phyloP scores from a whole-genome alignment of 2,329 filamentous ascomycete genomes.

The Dactylellina sp. region DNA sequence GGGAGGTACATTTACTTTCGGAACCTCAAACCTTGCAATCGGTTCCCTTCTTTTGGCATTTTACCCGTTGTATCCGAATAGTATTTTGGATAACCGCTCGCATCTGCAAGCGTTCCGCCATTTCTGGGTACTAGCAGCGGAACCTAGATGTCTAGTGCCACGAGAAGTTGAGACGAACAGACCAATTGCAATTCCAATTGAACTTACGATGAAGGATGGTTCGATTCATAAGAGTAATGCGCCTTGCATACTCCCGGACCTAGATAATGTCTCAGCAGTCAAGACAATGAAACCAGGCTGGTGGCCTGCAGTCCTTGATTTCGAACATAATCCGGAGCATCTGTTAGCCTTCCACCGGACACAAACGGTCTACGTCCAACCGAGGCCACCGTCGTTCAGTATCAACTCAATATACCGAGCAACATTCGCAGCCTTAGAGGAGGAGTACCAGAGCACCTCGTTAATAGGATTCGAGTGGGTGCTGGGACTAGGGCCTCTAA shows the following conservation, averaged over 20 bases:
- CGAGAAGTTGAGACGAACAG: slow-evolving; percentile 87
- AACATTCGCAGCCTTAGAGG: slow-evolving; percentile 79
- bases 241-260: slow-evolving; percentile 73
- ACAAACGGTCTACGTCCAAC: slow-evolving; percentile 79
- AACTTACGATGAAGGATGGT: slow-evolving; percentile 72
- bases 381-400: slow-evolving; percentile 75
- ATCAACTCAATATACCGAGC: slow-evolving; percentile 76
- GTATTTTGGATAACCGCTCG: slow-evolving; percentile 90
- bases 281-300: slow-evolving; percentile 75
- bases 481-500: slow-evolving; percentile 72
- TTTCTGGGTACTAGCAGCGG: slow-evolving; percentile 94
- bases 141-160: slow-evolving; percentile 86
- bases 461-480: slow-evolving; percentile 76
- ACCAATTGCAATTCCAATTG: slow-evolving; percentile 79
- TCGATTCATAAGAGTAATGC: slow-evolving; percentile 63
- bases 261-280: slow-evolving; percentile 73
- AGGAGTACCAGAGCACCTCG: slow-evolving; percentile 66
- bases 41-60: slow-evolving; percentile 89
- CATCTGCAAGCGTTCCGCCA: slow-evolving; percentile 97
- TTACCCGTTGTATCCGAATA: slow-evolving; percentile 90
- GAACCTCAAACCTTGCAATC: slow-evolving; percentile 86
- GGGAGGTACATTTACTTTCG: slow-evolving; percentile 91
- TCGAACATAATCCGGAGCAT: slow-evolving; percentile 73
- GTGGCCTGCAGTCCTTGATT: slow-evolving; percentile 85
- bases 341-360: slow-evolving; percentile 74